Evolutionary conservation across 1,284 basidiomycete species (phyloP), one percentile per base, ranked within the genome.

Genomic region (Ceratobasidium sp.): DNA sequence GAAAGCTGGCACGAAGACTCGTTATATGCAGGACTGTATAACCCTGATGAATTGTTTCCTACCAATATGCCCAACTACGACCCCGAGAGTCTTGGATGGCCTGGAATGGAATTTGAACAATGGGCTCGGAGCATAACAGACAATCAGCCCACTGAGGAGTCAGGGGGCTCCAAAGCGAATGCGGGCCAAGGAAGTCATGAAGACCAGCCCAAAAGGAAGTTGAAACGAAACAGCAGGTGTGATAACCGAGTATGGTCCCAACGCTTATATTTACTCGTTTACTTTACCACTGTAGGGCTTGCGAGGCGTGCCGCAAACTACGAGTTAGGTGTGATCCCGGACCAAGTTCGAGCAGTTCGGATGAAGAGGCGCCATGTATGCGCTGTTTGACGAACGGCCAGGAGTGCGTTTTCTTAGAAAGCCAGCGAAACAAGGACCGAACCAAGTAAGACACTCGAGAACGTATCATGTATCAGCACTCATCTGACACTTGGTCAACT

Each of bases 161-260:
- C 33, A 4, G 33, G 33, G 33, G 4, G 33, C 33, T 33, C 33
- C 33, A 33, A 33, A 33, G 33, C 33, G 33, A 33, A 33, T 4
- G 33, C 33, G 33, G 33, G 33, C 33, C 33, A 33, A 33, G 33
- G 33, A 33, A 33, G 33, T 33, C 33, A 33, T 2, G 33, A 33
- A 1, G 33, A 33, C 33, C 33, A 33, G 33, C 33, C 33, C 33
- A 33, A 38, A 40, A 28, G 15, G 28, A 33, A 62, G n/a, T n/a
- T n/a, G n/a, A n/a, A n/a, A n/a, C 59, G 59, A 12, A 62, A 33
- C 17, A 62, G 59, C 38, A 62, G 26, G 59, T 62, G 15, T 15
- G 59, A 17, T 2, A 17, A 13, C 59, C 33, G 59, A 62, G 0
- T 10, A 40, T 62, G 23, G 33, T 10, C 59, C 12, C 6, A 20